Evolutionary conservation across 345 rosid genomes (phyloP), one percentile per base, ranked within the genome.

Genomic region (Sisymbrium altissimum): DNA sequence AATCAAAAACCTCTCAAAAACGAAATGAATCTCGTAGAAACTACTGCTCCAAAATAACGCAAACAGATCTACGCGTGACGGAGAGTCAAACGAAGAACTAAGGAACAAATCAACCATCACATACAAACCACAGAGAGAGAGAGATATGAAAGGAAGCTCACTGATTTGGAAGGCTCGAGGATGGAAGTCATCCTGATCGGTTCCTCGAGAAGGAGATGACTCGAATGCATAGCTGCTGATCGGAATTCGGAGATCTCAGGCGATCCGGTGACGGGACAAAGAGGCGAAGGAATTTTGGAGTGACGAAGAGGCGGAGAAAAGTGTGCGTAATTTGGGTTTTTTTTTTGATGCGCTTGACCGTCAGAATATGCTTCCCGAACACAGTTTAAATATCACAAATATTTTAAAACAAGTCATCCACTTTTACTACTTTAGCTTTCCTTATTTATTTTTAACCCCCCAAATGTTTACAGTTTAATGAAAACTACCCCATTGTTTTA

Each of bases 161-260:
- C 97, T 46, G 89, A 55, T 78, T 93, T 93, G 17, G 98, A 87
- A 58, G 98, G 89, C 83, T 93, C 96, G 50, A 93, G 96, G 76
- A 93, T 87, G 55, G 96, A 87, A 72, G 92, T 92, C 98, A 93
- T 93, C 91, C 98, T 82, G 74, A 93, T 93, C 3, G 98, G 98
- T 87, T 90, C 98, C 74, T 93, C 98, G 18, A 89, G 92, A 70
- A 93, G 97, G 74, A 93, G 72, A 85, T 93, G 97, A 83, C 83
- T 85, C 4, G 98, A 84, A 79, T 93, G 98, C 98, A 93, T 93
- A 25, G 27, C 9, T 56, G 13, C 11, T 74, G 72, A 66, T 48
- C 67, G 61, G 67, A 66, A 39, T 13, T 66, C 36, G 9, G 72
- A 66, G 72, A 66, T 66, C 66, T 66, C 66, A 66, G 35, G 43